phyloP scores from a whole-genome alignment of 495 filamentous ascomycete genomes.

The Hypoxylon intermedium region DNA sequence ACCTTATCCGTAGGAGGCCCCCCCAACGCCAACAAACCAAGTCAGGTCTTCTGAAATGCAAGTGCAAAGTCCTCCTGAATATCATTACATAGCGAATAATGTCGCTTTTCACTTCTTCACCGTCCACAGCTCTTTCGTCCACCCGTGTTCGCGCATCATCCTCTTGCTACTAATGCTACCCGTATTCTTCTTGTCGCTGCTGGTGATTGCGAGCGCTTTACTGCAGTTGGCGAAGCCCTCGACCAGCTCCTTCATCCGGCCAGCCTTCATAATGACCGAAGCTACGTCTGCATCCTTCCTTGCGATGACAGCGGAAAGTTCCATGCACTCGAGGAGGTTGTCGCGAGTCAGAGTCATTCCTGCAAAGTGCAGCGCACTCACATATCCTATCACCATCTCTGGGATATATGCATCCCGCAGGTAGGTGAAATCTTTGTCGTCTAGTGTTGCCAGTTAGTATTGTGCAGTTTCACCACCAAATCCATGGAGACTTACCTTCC shows the following conservation, averaged over 20 bases:
- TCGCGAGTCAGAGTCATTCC: constrained; percentile 69
- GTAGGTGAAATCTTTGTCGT: constrained; percentile 52
- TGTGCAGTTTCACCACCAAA: background rate
- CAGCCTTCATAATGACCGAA: constrained; percentile 66
- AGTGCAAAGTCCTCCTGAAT: constrained; percentile 5
- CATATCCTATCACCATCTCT: constrained; percentile 81
- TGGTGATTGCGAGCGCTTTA: constrained; percentile 72
- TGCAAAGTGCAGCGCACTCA: constrained; percentile 72
- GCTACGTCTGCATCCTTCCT: constrained; percentile 70
- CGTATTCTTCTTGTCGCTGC: constrained; percentile 55
- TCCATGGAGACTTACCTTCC: constrained; percentile 42
- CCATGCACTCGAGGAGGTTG: constrained; percentile 76
- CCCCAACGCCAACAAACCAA: constrained; percentile 28
- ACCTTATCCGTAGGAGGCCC: constrained; percentile 17
- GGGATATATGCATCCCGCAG: constrained; percentile 80
- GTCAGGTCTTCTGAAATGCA: constrained; percentile 9
- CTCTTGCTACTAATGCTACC: constrained; percentile 52
- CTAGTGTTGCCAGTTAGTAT: constrained; percentile 36
- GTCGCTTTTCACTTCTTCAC: constrained; percentile 44
- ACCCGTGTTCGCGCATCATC: constrained; percentile 62
- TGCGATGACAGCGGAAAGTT: constrained; percentile 72
- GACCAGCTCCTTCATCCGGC: constrained; percentile 79
- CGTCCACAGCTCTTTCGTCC: constrained; percentile 61
- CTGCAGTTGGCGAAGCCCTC: constrained; percentile 75
- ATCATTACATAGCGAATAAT: background rate